Evolutionary conservation across 1,284 basidiomycete species (phyloP), one percentile per base, ranked within the genome.

Genomic region (Apiotrichum mycotoxinovorans): DNA sequence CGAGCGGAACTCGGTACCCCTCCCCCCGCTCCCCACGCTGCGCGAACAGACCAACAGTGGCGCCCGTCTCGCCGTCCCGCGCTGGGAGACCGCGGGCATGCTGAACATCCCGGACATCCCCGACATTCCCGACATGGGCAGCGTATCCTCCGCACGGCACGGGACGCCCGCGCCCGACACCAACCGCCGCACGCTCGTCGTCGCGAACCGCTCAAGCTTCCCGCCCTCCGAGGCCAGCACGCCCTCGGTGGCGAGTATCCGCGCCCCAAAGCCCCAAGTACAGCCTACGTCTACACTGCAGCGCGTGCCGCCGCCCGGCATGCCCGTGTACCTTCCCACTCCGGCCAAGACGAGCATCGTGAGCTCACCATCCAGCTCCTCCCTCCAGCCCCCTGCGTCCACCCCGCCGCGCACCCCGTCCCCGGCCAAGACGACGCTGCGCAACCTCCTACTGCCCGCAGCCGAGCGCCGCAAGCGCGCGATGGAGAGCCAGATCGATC

Each of bases 401-500:
- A 20, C 27, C 7, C n/a, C 27, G 25, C 12, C 30, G 45, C 45
- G 43, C 18, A 26, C 27, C n/a, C 42, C 42, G 7, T 43, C 42
- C 4, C 42, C 23, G 1, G 10, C 42, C 14, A 25, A 18, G 20
- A 35, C 20, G 34, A 30, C 46, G 20, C n/a, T 48, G 15, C 15
- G 27, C 33, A 18, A 48, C 18, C 17, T 23, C 12, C 33, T 48
- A 9, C 46, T 48, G 4, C 33, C 46, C 4, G 46, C 46, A 11
- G 17, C 20, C 20, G 46, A 48, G 33, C 46, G 46, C 11, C 46
- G 46, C 8, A 48, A 48, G 26, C 46, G 46, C 46, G 46, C 17
- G 22, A n/a, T 34, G 11, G 46, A 48, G 33, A 23, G 23, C n/a
- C 10, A 12, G 4, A 30, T 48, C 22, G 34, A 48, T 4, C 46